Base-by-base conservation (phyloP, 2,329 filamentous ascomycete species). In the Aspergillus amoenus region DNA sequence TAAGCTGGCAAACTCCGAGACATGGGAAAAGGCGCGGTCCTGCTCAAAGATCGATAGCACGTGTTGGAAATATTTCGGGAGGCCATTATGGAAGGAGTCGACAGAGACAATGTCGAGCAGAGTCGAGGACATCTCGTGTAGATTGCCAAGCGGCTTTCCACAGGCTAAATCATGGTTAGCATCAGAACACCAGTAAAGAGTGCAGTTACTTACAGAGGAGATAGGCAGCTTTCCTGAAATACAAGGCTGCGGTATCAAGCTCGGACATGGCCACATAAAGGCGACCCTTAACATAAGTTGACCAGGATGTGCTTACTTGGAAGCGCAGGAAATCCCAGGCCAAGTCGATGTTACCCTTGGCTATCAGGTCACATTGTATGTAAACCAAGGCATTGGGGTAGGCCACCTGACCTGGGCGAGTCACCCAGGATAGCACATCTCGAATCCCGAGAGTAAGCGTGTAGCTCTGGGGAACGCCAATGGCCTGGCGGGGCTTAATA, bases 41-140 rank as follows among this genome's bases (percentile, higher is more conserved):
- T 84, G 84, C 70, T 97, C 93, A 68, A 90, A 97, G 1, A 99
- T 81, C 18, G 85, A 82, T 12, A 93, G 84, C 50, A 97, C 84
- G 71, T 99, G 94, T 42, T 88, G 86, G 73, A 95, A 95, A 76
- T 97, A 99, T 61, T 84, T 87, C 5, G 91, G 84, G 41, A 93
- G 81, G 2, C 93, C 94, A 55, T 85, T 84, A 68, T 92, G 82
- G 68, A 88, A 87, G 52, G 71, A 78, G 52, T 81, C 79, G 12
- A 87, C 88, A 63, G 96, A 91, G 2, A 88, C 85, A 22, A 91
- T 85, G 53, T 89, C 87, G 21, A 97, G 81, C 13, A 96, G 82
- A 8, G 86, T 85, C 43, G 79, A 77, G 7, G 79, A 81, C 71
- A 79, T 73, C 57, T 76, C 72, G 45, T 76, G 73, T 32, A 79